A percentile compares a stretch with the other conserved stretches of the same genome.
phyloP scores from a whole-genome alignment of 768 basidiomycete species.

The Suillus ampliporus region DNA sequence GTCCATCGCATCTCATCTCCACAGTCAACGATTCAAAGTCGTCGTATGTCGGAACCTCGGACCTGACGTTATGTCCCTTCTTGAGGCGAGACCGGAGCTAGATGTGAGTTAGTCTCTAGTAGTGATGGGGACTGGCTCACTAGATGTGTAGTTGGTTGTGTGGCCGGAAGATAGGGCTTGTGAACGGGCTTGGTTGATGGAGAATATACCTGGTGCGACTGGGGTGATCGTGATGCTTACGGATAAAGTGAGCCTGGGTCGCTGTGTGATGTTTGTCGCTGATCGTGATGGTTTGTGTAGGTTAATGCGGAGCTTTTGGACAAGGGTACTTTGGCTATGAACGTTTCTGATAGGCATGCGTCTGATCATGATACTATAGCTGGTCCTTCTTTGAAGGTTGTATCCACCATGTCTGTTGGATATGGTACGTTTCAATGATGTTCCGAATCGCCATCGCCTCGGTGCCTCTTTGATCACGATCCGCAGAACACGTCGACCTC shows the following conservation, averaged over 20 bases:
- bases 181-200: slow-evolving; percentile 72
- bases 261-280: background rate
- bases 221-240: slow-evolving; percentile 70
- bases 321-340: too few relatives aligned
- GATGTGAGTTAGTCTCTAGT: slow-evolving; percentile 47
- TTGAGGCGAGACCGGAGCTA: slow-evolving; percentile 54
- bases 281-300: slow-evolving; percentile 43
- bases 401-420: slow-evolving; percentile 94
- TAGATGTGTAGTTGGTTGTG: slow-evolving; percentile 44
- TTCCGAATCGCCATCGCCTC: background rate
- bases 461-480: background rate
- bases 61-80: slow-evolving; percentile 63
- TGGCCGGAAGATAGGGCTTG: slow-evolving; percentile 63
- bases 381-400: slow-evolving; percentile 74
- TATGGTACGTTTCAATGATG: slow-evolving; percentile 62
- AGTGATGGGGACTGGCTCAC: background rate
- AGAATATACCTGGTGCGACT: slow-evolving; percentile 68
- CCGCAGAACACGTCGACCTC: slow-evolving; percentile 83
- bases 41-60: slow-evolving; percentile 68
- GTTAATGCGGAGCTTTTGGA: slow-evolving; percentile 68
- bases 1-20: slow-evolving; percentile 29
- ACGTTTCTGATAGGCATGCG: too few relatives aligned
- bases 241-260: slow-evolving; percentile 69
- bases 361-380: too few relatives aligned
- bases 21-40: slow-evolving; percentile 43